phyloP scores from a whole-genome alignment of 768 basidiomycete species.

The Hypholoma fasciculare region DNA sequence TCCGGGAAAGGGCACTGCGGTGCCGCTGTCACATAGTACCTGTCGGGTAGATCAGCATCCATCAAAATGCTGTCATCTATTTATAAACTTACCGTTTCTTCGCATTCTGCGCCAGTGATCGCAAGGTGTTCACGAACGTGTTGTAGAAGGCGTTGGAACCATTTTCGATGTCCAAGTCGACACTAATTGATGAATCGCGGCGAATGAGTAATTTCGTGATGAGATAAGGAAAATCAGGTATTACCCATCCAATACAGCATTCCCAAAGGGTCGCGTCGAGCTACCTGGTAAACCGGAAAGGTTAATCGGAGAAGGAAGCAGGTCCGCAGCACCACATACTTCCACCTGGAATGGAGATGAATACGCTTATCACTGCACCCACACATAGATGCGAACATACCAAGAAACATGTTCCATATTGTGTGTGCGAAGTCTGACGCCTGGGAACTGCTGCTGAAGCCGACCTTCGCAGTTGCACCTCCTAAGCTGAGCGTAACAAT shows the following conservation, averaged over 20 bases:
- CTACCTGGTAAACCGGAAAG: conserved; percentile 24
- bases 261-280: conserved; percentile 62
- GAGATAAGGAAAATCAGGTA: background rate
- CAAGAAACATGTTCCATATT: conserved; percentile 73
- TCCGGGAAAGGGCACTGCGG: conserved; percentile 74
- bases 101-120: conserved; percentile 46
- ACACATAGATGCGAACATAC: conserved; percentile 24
- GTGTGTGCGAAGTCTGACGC: conserved; percentile 55
- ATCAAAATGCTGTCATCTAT: background rate
- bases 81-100: conserved; percentile 43
- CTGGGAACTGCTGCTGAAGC: conserved; percentile 53
- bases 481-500: conserved; percentile 54
- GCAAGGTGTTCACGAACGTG: conserved; percentile 52
- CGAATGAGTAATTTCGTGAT: background rate
- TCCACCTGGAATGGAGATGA: conserved; percentile 23
- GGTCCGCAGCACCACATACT: conserved; percentile 20
- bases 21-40: conserved; percentile 64
- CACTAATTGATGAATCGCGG: conserved; percentile 23
- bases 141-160: conserved; percentile 51
- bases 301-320: background rate
- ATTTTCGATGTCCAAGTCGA: conserved; percentile 75
- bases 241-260: conserved; percentile 70
- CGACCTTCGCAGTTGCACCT: conserved; percentile 57
- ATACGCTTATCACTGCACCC: background rate
- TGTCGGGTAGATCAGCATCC: conserved; percentile 16